These are phyloP conservation scores for Eimeria necatrix DNA, from an alignment of 169 alveolate genomes.

Conservation along the genomic window DNA sequence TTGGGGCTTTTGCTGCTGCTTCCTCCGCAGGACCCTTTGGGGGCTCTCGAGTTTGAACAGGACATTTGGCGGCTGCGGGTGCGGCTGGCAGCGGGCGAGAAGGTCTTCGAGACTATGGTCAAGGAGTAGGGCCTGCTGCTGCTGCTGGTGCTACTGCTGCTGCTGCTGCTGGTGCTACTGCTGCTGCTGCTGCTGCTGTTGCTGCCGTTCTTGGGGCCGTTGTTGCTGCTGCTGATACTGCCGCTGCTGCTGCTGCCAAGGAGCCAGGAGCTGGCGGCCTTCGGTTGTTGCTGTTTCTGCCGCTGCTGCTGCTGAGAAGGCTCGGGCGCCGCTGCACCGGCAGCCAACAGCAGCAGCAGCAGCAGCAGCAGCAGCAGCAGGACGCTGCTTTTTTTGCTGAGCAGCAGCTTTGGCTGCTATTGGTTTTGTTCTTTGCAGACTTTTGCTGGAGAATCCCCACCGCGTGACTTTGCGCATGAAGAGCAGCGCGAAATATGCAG, in stretches of 20 bases:
- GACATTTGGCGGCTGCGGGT: constrained; percentile 25
- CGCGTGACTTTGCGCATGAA: background rate
- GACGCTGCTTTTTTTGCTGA: too few species aligned
- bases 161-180: background rate
- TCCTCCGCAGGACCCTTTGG: constrained; percentile 63
- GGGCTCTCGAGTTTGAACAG: constrained; percentile 38
- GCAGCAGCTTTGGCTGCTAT: background rate
- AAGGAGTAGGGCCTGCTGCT: constrained; percentile 41
- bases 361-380: too few species aligned
- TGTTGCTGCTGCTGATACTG: background rate
- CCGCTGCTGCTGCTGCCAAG: background rate
- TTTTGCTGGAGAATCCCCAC: background rate
- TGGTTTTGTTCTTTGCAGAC: background rate
- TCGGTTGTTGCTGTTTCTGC: too few species aligned
- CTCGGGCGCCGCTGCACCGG: too few species aligned
- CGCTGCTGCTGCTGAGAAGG: too few species aligned
- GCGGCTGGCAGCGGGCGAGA: constrained; percentile 37
- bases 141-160: background rate
- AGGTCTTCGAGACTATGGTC: constrained; percentile 56
- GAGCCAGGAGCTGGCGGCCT: background rate
- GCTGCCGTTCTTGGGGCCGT: background rate
- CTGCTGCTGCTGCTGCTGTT: background rate
- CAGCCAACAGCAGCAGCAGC: too few species aligned
- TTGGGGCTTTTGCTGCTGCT: background rate
- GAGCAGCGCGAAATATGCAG: background rate